Evolutionary conservation across 306 rosid species (phyloP).

Genomic region (Fragaria vesca): DNA sequence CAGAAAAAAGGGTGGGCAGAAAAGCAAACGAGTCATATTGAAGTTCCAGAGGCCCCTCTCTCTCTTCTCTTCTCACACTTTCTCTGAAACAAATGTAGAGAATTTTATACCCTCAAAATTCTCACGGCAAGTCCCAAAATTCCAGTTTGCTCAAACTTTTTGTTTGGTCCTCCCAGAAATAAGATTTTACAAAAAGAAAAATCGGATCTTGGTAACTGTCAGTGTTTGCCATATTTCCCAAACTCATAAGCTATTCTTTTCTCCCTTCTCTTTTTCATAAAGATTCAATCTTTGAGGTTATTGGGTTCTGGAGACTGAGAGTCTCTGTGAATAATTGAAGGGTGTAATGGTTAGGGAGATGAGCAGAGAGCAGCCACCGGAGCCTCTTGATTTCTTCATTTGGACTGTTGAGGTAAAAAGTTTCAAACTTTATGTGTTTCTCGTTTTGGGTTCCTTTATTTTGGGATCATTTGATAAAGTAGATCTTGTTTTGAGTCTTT

Average conservation of each 20-base stretch:
- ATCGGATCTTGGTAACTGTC: slow-evolving; percentile 15
- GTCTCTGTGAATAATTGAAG: slow-evolving; percentile 20
- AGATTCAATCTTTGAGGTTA: neutral
- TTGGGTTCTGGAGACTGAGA: slow-evolving; percentile 18
- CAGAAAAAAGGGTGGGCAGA: slow-evolving; percentile 16
- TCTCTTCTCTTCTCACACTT: slow-evolving; percentile 1
- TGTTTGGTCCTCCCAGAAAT: slow-evolving; percentile 18
- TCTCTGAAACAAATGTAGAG: slow-evolving; percentile 54
- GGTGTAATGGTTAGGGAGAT: slow-evolving; percentile 52
- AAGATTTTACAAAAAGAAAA: neutral
- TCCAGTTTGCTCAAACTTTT: slow-evolving; percentile 12
- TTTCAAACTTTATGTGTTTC: slow-evolving; percentile 9
- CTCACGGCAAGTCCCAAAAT: slow-evolving; percentile 40
- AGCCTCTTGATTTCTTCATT: slow-evolving; percentile 99
- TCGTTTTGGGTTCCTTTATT: slow-evolving; percentile 5
- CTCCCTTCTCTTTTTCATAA: neutral
- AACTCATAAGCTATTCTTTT: neutral
- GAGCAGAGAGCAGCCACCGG: slow-evolving; percentile 86
- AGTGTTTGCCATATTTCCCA: neutral
- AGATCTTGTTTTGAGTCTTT: slow-evolving; percentile 12
- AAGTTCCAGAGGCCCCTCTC: neutral
- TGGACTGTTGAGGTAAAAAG: slow-evolving; percentile 94
- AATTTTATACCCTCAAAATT: slow-evolving; percentile 28
- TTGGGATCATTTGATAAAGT: slow-evolving; percentile 5
- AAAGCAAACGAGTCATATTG: slow-evolving; percentile 12